Evolutionary conservation across 257 asterid genomes (phyloP), one percentile per base, ranked within the genome.

Genomic region (Hygrophila difformis): DNA sequence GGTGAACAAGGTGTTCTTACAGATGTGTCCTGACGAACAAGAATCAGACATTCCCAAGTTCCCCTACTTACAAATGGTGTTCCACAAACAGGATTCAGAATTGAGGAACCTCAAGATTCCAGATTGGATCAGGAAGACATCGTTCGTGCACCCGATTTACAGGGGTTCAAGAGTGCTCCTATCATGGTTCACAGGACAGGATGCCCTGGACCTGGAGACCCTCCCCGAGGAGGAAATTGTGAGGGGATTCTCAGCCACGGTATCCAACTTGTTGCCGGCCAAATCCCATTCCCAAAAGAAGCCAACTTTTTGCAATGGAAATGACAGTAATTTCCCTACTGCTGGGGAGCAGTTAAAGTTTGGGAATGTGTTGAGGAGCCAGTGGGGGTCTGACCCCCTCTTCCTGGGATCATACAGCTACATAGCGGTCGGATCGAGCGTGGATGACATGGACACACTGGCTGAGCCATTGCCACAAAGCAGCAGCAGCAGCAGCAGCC

Each of bases 351-450:
- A 57, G 18, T 15, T 56, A 3, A 62, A 60, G 44, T 51, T 73
- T 31, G 56, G 8, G 3, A 76, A 55, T 17, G 68, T 69, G 20
- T 53, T 80, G 66, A 80, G 63, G 72, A 68, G 57, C 23, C 55
- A 60, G 65, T 80, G 87, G 92, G 87, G 86, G 7, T 76, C 23
- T 29, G 73, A 80, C 61, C 93, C 93, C n/a, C 63, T 80, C 40
- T 80, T 80, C 56, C 34, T 63, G 59, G 93, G 93, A 18, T 80
- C 93, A 21, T 80, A 80, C 46, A 74, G 75, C 58, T 67, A 77
- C 31, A 68, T 80, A 0, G 79, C 93, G 0, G 84, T 77, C 26
- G 93, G 93, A 31, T 80, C 93, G 33, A 80, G 79, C 46, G 63
- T 66, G 3, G 70, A 77, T 26, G 87, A 80, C 36, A 51, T 80